Base-by-base conservation (phyloP, 345 rosid genomes). In the Pistacia vera region DNA sequence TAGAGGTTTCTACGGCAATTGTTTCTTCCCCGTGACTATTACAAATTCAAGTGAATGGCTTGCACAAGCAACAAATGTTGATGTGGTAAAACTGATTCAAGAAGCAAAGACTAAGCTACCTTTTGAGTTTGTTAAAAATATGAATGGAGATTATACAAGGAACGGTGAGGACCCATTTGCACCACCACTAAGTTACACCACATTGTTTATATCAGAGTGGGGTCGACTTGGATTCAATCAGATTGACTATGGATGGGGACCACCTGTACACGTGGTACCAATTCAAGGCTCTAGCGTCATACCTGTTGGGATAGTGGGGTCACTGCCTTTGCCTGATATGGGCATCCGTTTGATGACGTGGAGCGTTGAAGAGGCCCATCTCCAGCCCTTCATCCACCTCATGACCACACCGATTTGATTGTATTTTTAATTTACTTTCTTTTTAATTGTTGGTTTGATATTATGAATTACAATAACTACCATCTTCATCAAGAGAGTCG, bases 281-380 rank as follows among this genome's bases (percentile, higher is more conserved):
- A 74, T 89, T 18, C 92, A 85, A 66, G 93, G 93, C 22, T 80
- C 89, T 2, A 77, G 84, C 33, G 69, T 89, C 20, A 86, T 87
- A 56, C 95, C 91, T 0, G 90, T 76, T 57, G 90, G 92, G 51
- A 88, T 92, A 52, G 71, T 90, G 44, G 92, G 91, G 36, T 83
- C 81, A 2, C 30, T 87, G 80, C 92, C 95, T 8, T 76, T 79
- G 81, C 90, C 89, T 0, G 57, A 66, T 67, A 79, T 83, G 73
- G 95, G 95, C 18, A 41, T 86, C 36, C 88, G 91, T n/a, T 75
- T 90, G 85, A 89, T 86, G 93, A 89, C 93, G 2, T 90, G 95
- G 97, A 85, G 91, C 41, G 89, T 91, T 20, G 83, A 84, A 74
- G 83, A 88, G 71, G 75, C 62, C 36, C 91, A 89, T 63, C 83